phyloP scores from a whole-genome alignment of 1,284 basidiomycete genomes.

The Jaminaea rosea region DNA sequence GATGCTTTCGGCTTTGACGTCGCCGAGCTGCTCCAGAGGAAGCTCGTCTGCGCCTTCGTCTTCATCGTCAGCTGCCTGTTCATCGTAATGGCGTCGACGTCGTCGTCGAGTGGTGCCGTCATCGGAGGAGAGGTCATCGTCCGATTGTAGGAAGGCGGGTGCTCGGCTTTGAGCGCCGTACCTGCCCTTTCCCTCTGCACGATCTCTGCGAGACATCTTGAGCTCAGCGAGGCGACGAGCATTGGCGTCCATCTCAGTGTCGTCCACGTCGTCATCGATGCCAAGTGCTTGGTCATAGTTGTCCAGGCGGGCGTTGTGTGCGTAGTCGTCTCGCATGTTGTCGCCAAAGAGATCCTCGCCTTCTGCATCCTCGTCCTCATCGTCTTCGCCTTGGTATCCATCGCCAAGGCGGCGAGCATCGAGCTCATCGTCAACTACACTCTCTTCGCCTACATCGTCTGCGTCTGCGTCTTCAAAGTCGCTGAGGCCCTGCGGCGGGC shows the following conservation, averaged over 20 bases:
- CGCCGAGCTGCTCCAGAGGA: constrained; percentile 86
- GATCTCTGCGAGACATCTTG: constrained; percentile 79
- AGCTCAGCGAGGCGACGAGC: constrained; percentile 76
- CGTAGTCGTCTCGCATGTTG: constrained; percentile 66
- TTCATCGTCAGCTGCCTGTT: constrained; percentile 56
- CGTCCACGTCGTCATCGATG: constrained; percentile 73
- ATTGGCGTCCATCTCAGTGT: constrained; percentile 63
- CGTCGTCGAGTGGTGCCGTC: constrained; percentile 45
- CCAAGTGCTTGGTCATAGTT: constrained; percentile 70
- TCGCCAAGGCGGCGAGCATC: constrained; percentile 29
- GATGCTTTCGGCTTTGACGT: constrained; percentile 93
- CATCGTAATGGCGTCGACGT: constrained; percentile 49
- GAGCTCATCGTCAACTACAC: constrained; percentile 38
- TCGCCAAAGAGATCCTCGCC: constrained; percentile 91
- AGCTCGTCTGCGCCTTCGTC: constrained; percentile 63
- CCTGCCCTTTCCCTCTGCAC: constrained; percentile 54
- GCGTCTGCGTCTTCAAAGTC: constrained; percentile 1
- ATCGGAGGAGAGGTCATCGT: constrained; percentile 50
- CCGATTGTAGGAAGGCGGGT: constrained; percentile 72
- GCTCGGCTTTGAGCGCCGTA: constrained; percentile 58
- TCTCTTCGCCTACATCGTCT: constrained; percentile 8
- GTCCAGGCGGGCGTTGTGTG: constrained; percentile 70
- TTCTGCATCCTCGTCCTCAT: constrained; percentile 60
- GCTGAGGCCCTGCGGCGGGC: background rate
- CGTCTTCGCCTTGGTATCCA: constrained; percentile 53